Base-by-base conservation (phyloP, 805 yeast species). In the Candida tallmaniae region DNA sequence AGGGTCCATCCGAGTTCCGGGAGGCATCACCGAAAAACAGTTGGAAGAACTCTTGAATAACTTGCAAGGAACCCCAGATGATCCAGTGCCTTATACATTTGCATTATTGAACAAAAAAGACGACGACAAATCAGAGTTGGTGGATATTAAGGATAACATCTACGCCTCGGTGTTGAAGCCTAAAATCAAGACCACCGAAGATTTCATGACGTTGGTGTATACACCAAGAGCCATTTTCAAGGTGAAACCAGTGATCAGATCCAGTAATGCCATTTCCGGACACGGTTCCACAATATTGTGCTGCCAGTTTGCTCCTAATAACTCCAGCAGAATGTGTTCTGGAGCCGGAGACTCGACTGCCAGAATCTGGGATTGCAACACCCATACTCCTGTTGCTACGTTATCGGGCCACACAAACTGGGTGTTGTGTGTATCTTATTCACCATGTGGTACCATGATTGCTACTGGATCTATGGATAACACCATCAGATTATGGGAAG, bases 281-380 rank as follows among this genome's bases (percentile, higher is more conserved):
- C 98, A 93, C 55, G 96, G 96, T 1, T 77, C 95, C 2, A 93
- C 97, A 0, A 86, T 93, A 41, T 65, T 93, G 44, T 85, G 96
- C 40, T 83, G 93, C 27, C 89, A 84, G 42, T 93, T 93, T 70
- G 94, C 98, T 2, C 98, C 98, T 20, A 73, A 83, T 50, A 80
- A 89, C 12, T 76, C 90, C 12, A 72, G 89, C 2, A 69, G 85
- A 46, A 78, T 89, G 82, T 93, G 85, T 26, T 83, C 97, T 0
- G 98, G 98, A 23, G 86, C 96, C 5, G 98, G 98, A 29, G 98
- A 93, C 59, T 76, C 82, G 23, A 89, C 97, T 6, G 97, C 97
- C 2, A 71, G 97, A 54, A 75, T 90, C 31, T 93, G 98, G 98
- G 97, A 89, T 60, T 84, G 96, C 58, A 81, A 87, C 49, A 89